These are phyloP conservation scores for Schoenoplectus tabernaemontani DNA, from an alignment of 202 grass and related monocot species.

Conservation along the genomic window DNA sequence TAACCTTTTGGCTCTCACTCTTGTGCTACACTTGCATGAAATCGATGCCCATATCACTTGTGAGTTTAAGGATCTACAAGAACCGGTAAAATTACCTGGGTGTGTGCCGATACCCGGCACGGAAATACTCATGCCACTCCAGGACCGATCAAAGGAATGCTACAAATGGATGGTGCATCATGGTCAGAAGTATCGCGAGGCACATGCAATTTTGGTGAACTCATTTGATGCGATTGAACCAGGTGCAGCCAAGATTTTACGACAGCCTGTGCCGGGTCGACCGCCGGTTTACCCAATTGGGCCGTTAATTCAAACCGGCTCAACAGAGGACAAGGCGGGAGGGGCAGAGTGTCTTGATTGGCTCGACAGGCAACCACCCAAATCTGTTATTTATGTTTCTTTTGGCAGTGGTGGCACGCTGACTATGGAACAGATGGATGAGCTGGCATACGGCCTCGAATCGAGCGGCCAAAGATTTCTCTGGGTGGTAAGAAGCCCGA, in stretches of 20 bases:
- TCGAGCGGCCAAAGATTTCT: constrained; percentile 45
- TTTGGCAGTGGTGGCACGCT: constrained; percentile 57
- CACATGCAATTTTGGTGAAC: constrained; percentile 55
- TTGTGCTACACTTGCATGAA: constrained; percentile 44
- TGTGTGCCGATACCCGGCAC: constrained; percentile 43
- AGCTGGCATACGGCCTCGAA: constrained; percentile 54
- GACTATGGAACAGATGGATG: constrained; percentile 28
- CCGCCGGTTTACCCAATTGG: constrained; percentile 42
- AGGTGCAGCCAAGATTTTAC: not conserved
- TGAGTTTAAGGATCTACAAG: constrained; percentile 31
- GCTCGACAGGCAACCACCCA: constrained; percentile 37
- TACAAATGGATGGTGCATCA: constrained; percentile 39
- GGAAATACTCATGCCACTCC: constrained; percentile 33
- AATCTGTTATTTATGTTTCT: constrained; percentile 54
- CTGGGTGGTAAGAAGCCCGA: constrained; percentile 59
- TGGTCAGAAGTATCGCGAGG: not conserved
- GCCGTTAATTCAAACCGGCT: constrained; percentile 23
- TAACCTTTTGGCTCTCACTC: constrained; percentile 39
- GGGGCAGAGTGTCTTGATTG: constrained; percentile 28
- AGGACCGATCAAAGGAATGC: constrained; percentile 23
- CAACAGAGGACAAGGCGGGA: not conserved
- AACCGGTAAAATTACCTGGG: constrained; percentile 44
- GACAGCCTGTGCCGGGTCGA: not conserved
- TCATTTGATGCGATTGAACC: constrained; percentile 50
- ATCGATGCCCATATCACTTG: constrained; percentile 27